Evolutionary conservation across 78 protist species (phyloP), one percentile per base, ranked within the genome.

Genomic region (Dictyostelium citrinum): DNA sequence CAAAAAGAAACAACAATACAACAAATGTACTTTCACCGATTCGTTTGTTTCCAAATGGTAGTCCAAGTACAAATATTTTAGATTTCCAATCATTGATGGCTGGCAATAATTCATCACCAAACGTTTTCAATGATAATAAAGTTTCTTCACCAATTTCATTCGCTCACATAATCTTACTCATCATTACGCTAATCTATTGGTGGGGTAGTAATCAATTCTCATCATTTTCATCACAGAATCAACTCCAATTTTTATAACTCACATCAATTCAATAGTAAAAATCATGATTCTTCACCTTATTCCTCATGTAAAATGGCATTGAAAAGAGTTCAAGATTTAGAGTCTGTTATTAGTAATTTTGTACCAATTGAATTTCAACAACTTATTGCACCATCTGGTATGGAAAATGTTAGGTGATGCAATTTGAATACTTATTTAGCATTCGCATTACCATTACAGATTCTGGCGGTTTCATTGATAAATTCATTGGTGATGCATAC

Each of bases 401-500:
- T 90, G 90, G 95, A 90, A 33, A 71, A 82, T 68, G 95, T 90
- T 90, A 2, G 95, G 95, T 43, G 95, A 90, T 80, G 84, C 86
- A 10, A 90, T 90, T n/a, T 82, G 82, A 93, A 93, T 6, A 83
- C 90, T 39, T 93, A 93, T 55, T 71, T 85, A n/a, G 88, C 96
- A 6, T 93, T 83, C 77, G 90, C 90, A 5, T 61, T 93, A 24
- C 88, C 88, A 35, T 93, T 39, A 85, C 90, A 14, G 94, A 93
- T 16, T 27, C 41, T 2, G 96, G 90, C 33, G 96, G 96, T 17
- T 81, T 93, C 29, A 83, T 93, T 17, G 96, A 93, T 17, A 93
- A 93, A 37, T 93, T 83, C 17, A 93, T 93, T 61, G 96, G 96
- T 51, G 96, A 93, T 71, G 91, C 96, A n/a, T n/a, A n/a, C n/a